Evolutionary conservation across 2,329 filamentous ascomycete species (phyloP).

Genomic region (Verticillium zaregamsianum): DNA sequence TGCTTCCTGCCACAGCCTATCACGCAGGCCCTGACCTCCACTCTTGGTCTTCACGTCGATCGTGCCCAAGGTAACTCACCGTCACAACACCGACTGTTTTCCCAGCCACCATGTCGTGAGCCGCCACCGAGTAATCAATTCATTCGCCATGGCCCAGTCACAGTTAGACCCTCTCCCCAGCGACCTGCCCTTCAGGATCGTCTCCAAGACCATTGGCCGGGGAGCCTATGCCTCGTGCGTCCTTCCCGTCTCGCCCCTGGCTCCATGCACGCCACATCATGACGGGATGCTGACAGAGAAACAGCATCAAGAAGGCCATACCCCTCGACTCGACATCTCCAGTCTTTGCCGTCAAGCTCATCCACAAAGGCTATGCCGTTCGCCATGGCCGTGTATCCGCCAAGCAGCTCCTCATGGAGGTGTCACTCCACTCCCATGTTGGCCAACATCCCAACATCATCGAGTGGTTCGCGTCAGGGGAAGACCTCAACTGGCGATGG

Average conservation of each 20-base stretch:
- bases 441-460: constrained; percentile 92
- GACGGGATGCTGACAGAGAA: constrained; percentile 4
- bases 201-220: constrained; percentile 94
- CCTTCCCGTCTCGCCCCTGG: constrained; percentile 20
- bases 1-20: neutral
- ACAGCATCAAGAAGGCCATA: constrained; percentile 87
- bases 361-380: constrained; percentile 93
- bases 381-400: constrained; percentile 82
- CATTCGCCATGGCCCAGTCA: constrained; percentile 59
- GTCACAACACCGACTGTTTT: neutral
- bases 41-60: neutral
- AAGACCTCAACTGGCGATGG: constrained; percentile 88
- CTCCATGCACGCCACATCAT: neutral
- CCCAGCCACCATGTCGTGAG: neutral
- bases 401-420: constrained; percentile 89
- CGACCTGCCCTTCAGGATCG: constrained; percentile 86
- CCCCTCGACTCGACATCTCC: constrained; percentile 66
- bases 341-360: constrained; percentile 96
- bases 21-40: neutral
- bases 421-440: constrained; percentile 83
- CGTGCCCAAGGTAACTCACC: neutral
- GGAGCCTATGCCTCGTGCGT: constrained; percentile 94
- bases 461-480: constrained; percentile 82
- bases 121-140: neutral
- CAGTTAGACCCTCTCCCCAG: constrained; percentile 82